Percentiles rank a stretch among this genome's conserved stretches.
Conservation (phyloP, 2,329 filamentous ascomycete genomes). For the Ophiobolus disseminans region DNA sequence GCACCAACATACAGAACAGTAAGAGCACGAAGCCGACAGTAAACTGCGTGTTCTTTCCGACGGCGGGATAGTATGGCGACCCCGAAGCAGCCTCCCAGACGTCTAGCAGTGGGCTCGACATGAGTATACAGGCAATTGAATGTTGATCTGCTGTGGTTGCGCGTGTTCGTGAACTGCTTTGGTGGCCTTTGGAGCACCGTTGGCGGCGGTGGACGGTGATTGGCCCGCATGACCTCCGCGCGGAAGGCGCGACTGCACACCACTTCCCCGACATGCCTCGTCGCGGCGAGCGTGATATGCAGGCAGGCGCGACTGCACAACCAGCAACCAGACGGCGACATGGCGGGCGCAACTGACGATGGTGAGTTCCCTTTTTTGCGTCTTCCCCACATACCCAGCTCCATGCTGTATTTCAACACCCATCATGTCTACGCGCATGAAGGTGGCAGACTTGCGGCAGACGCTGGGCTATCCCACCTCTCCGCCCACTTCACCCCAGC, state of each 20-base stretch:
- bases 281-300: conserved; percentile 8
- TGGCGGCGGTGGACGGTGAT: conserved; percentile 20
- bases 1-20: conserved; percentile 62
- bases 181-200: conserved; percentile 33
- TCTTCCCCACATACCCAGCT: not conserved
- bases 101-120: conserved; percentile 68
- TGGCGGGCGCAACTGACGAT: conserved; percentile 48
- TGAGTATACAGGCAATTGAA: conserved; percentile 34
- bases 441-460: conserved; percentile 18
- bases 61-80: conserved; percentile 80
- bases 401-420: not conserved
- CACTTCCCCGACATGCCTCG: conserved; percentile 23
- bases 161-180: conserved; percentile 19
- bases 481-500: conserved; percentile 15
- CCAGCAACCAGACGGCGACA: conserved; percentile 23
- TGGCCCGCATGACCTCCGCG: conserved; percentile 25
- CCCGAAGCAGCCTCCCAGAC: conserved; percentile 92
- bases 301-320: conserved; percentile 17
- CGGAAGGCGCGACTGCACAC: conserved; percentile 24
- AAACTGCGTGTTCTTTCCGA: conserved; percentile 87
- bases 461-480: conserved; percentile 31
- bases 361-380: conserved; percentile 32
- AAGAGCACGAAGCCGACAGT: conserved; percentile 79
- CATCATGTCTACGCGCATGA: conserved; percentile 15
- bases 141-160: conserved; percentile 9